Evolutionary conservation across 768 basidiomycete species (phyloP), one percentile per base, ranked within the genome.

Genomic region (Amanita fuliginea): DNA sequence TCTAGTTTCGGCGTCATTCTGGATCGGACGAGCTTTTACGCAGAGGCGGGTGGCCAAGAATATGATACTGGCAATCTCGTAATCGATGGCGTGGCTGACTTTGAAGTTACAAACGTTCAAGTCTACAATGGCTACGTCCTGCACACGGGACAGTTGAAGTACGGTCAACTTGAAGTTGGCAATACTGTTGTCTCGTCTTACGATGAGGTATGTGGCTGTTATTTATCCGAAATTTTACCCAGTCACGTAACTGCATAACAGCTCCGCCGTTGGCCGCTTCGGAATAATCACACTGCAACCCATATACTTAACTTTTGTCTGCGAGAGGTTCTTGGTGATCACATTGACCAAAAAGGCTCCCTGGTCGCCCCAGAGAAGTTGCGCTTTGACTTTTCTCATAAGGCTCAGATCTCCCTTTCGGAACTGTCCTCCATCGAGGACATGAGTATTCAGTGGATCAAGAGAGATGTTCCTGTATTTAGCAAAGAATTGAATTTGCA

Each of bases 301-400:
- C 96, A 99, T 63, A 96, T 99, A 57, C 86, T 99, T 57, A 99
- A 99, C 71, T 99, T 75, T 60, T 79, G 73, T 47, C 78, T 99
- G 3, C 86, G 96, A 32, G 96, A 98, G 60, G 79, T 91, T 9
- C 81, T 98, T 9, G 96, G 96, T 21, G 93, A 97, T 62, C 96
- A 98, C 60, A 85, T 98, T 52, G 96, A 98, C 64, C 96, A 99
- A 64, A 96, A 89, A 62, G 96, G 96, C 28, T 98, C 96, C 3
- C 80, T 99, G 41, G 96, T 99, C 54, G 93, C 96, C 1, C 91
- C 93, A 0, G 80, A 83, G 19, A 97, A 96, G 65, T 78, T 99
- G 21, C 90, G 96, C 14, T 99, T 99, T 67, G 96, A 99, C 66
- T 99, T 98, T 66, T 94, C 91, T 14, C 96, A 99, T 70, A 97